Percentiles rank a stretch among this genome's conserved stretches.
Conservation (phyloP, 2,329 filamentous ascomycete genomes). For the Westerdykella ornata region DNA sequence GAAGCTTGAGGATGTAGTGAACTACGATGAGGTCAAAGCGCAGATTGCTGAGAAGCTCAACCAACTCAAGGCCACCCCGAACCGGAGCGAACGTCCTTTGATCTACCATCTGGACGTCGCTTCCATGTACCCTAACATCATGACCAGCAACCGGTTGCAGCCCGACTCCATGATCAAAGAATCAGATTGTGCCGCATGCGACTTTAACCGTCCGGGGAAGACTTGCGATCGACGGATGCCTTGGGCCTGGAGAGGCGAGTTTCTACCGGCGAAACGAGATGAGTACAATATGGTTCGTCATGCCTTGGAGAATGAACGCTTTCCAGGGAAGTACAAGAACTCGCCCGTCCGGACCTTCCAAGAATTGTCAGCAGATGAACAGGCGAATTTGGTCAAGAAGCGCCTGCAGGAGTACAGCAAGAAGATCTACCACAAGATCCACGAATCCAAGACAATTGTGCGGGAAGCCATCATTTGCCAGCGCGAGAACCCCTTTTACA, state of each 20-base stretch:
- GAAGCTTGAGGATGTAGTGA: slow-evolving; percentile 45
- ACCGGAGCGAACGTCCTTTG: slow-evolving; percentile 74
- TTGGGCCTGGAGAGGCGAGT: slow-evolving; percentile 98
- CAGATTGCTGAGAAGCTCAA: slow-evolving; percentile 69
- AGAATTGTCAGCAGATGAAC: slow-evolving; percentile 75
- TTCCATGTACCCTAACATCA: slow-evolving; percentile 99
- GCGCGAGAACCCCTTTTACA: slow-evolving; percentile 95
- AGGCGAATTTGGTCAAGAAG: slow-evolving; percentile 73
- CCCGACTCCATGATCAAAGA: slow-evolving; percentile 99
- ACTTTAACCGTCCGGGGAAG: slow-evolving; percentile 96
- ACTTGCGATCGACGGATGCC: slow-evolving; percentile 91
- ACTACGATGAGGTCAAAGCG: slow-evolving; percentile 60
- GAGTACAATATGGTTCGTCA: slow-evolving; percentile 99
- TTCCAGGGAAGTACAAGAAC: slow-evolving; percentile 71
- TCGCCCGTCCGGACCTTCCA: slow-evolving; percentile 68
- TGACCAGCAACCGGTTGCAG: slow-evolving; percentile 97
- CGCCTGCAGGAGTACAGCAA: slow-evolving; percentile 88
- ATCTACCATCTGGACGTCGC: slow-evolving; percentile 99
- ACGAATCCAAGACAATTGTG: slow-evolving; percentile 85
- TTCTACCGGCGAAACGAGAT: slow-evolving; percentile 87
- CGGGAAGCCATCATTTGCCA: slow-evolving; percentile 98
- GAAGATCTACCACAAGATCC: slow-evolving; percentile 99
- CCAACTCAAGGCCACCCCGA: slow-evolving; percentile 72
- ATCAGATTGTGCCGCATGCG: slow-evolving; percentile 91
- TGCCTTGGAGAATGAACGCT: slow-evolving; percentile 83